phyloP scores from a whole-genome alignment of 805 yeast genomes.

The Schwanniomyces occidentalis region DNA sequence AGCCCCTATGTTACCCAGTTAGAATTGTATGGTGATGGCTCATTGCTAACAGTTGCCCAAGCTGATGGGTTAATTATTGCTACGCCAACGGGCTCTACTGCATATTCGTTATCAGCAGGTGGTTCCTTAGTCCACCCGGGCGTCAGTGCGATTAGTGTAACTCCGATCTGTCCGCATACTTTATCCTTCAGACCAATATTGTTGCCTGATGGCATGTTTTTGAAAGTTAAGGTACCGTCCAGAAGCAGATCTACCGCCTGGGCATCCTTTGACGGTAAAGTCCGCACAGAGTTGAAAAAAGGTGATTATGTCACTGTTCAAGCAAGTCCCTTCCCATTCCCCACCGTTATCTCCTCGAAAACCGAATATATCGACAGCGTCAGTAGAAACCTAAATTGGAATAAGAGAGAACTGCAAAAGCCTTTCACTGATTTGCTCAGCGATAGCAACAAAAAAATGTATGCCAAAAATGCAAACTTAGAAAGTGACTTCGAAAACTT shows the following conservation, averaged over 20 bases:
- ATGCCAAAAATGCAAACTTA: conserved; percentile 8
- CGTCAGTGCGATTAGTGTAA: conserved; percentile 86
- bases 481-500: conserved; percentile 11
- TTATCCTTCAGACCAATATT: conserved; percentile 89
- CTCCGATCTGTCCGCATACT: conserved; percentile 97
- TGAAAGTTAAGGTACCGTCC: conserved; percentile 77
- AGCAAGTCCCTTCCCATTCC: conserved; percentile 91
- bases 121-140: conserved; percentile 95
- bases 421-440: conserved; percentile 49
- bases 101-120: conserved; percentile 92
- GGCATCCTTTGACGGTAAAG: conserved; percentile 95
- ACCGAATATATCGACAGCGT: conserved; percentile 83
- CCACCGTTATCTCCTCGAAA: conserved; percentile 76
- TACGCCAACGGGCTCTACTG: conserved; percentile 96
- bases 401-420: conserved; percentile 84
- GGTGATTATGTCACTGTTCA: conserved; percentile 86
- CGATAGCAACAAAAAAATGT: conserved; percentile 48
- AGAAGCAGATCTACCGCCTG: conserved; percentile 88
- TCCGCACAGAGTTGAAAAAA: conserved; percentile 71
- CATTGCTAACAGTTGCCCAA: conserved; percentile 82
- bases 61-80: conserved; percentile 93
- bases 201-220: conserved; percentile 87
- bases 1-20: conserved; percentile 88
- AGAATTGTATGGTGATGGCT: conserved; percentile 86
- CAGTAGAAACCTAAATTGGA: conserved; percentile 89